Conservation (phyloP, 2,329 filamentous ascomycete species). For the Nigrospora sphaerica region DNA sequence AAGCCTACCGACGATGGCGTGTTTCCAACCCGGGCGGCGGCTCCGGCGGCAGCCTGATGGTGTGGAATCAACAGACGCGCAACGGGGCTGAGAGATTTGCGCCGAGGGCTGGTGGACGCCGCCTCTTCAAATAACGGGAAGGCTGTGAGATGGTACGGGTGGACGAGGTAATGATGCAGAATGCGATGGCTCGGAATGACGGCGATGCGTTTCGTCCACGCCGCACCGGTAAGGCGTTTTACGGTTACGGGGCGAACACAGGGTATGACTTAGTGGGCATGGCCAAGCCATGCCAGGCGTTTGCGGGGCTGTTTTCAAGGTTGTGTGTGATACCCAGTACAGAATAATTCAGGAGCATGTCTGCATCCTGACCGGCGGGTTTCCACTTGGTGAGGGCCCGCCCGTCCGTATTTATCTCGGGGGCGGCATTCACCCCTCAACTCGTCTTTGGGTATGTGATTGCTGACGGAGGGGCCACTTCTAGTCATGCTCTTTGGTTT, state of each 20-base stretch:
- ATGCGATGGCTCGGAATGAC: background rate
- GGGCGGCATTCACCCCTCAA: too few relatives aligned
- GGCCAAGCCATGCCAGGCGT: background rate
- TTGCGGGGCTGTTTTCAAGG: background rate
- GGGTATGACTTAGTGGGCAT: too few relatives aligned
- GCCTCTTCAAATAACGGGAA: conserved; percentile 40
- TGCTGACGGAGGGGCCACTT: too few relatives aligned
- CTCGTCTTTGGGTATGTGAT: too few relatives aligned
- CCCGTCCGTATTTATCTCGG: too few relatives aligned
- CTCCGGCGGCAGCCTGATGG: conserved; percentile 46
- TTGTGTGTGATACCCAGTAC: background rate
- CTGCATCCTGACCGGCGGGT: too few relatives aligned
- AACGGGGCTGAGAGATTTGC: conserved; percentile 56
- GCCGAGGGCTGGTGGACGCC: conserved; percentile 40
- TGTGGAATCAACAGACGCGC: conserved; percentile 55
- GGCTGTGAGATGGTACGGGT: background rate
- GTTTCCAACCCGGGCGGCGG: conserved; percentile 55
- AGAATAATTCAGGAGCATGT: background rate
- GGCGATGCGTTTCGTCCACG: background rate
- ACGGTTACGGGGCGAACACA: background rate
- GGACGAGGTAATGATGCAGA: background rate
- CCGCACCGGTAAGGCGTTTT: background rate
- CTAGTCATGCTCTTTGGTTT: too few relatives aligned
- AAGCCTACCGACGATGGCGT: conserved; percentile 65
- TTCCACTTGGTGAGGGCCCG: too few relatives aligned